Evolutionary conservation across 495 filamentous ascomycete genomes (phyloP), one percentile per base, ranked within the genome.

Genomic region (Aspergillus haitiensis): DNA sequence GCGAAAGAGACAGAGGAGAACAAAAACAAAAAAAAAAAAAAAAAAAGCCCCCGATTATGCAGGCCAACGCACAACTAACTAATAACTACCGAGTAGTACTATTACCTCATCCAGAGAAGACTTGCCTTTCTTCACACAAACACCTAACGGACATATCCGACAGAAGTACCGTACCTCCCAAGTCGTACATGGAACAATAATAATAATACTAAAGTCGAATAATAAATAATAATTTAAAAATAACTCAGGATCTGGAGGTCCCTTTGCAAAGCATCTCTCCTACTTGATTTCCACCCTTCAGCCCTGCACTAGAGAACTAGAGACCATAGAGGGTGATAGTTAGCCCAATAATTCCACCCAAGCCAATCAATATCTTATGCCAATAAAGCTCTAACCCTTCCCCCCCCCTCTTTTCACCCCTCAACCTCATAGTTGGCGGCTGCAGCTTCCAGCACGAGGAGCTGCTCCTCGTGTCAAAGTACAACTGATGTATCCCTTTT

Each of bases 271-370:
- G 37, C 37, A 40, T 40, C 37, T 40, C 37, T 40, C 37, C 37
- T n/a, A 40, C n/a, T n/a, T 7, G n/a, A n/a, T 5, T 51, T 13
- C 21, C 21, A 1, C 13, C 32, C 12, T 32, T 32, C 13, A 47
- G 45, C 45, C 12, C 12, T 51, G 48, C 47, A 59, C 57, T 53
- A 59, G 12, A 46, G 57, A 42, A 59, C 57, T 53, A 59, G 12
- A 46, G 57, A 42, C 9, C 16, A 39, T 53, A 47, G 40, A 53
- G 27, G 44, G 55, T 42, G 60, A 56, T 62, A 62, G 60, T 62
- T 40, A 16, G 13, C n/a, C 55, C 60, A 62, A 62, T 62, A 62
- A 62, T 58, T 58, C 42, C 49, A 54, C 55, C 60, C 60, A 58
- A 54, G n/a, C 37, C 60, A 58, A 58, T 58, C 60, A 58, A 58